Evolutionary conservation across 805 yeast species (phyloP).

Genomic region (Schwanniomyces pseudopolymorphus): DNA sequence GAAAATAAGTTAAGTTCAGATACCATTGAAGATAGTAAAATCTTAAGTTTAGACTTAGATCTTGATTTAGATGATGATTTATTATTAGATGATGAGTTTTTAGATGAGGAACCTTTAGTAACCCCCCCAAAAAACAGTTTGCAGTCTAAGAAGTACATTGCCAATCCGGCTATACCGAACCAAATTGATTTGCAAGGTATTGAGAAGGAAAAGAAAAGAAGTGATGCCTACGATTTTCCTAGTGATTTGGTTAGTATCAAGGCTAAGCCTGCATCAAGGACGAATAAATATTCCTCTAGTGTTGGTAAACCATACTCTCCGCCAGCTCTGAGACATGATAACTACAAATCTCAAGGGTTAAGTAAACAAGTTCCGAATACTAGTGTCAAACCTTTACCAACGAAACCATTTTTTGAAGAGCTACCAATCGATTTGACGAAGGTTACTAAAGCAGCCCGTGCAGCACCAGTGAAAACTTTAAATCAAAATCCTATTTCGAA

Average conservation of each 20-base stretch:
- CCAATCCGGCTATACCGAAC: neutral
- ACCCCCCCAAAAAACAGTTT: neutral
- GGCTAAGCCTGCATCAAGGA: slow-evolving; percentile 39
- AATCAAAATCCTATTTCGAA: slow-evolving; percentile 2
- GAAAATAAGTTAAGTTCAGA: neutral
- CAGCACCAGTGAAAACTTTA: slow-evolving; percentile 20
- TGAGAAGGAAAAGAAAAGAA: slow-evolving; percentile 45
- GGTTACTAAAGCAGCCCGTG: slow-evolving; percentile 25
- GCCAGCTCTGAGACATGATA: neutral
- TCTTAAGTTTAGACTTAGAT: neutral
- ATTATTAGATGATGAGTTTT: slow-evolving; percentile 36
- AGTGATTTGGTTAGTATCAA: slow-evolving; percentile 46
- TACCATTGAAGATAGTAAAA: neutral
- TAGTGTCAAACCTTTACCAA: neutral
- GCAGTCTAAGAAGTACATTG: neutral
- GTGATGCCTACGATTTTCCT: slow-evolving; percentile 82
- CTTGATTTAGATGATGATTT: slow-evolving; percentile 30
- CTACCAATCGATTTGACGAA: slow-evolving; percentile 44
- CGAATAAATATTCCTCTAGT: slow-evolving; percentile 19
- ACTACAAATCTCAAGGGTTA: neutral
- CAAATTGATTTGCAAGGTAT: neutral
- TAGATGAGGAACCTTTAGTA: slow-evolving; percentile 22
- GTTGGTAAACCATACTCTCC: slow-evolving; percentile 3
- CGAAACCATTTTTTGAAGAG: slow-evolving; percentile 58
- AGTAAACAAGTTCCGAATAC: neutral